Conservation (phyloP, 768 basidiomycete species). For the Collybia sp. region DNA sequence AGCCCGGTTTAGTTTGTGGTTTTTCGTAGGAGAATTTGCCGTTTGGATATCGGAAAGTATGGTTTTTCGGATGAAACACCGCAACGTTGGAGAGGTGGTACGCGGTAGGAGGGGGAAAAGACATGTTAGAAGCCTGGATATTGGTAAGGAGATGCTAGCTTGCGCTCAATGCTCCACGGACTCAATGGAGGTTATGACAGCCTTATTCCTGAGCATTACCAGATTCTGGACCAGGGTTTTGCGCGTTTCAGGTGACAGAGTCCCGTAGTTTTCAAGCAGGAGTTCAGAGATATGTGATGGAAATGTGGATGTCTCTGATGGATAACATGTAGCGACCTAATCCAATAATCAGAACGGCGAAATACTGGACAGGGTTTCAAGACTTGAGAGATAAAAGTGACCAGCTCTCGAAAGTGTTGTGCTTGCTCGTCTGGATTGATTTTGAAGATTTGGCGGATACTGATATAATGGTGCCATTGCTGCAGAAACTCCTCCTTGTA, state of each 20-base stretch:
- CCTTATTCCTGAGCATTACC: constrained; percentile 90
- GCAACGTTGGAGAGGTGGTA: constrained; percentile 80
- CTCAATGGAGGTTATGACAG: constrained; percentile 91
- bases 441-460: constrained; percentile 79
- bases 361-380: background rate
- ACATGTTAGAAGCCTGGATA: constrained; percentile 71
- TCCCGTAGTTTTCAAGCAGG: constrained; percentile 73
- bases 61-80: constrained; percentile 85
- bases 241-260: constrained; percentile 74
- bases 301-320: constrained; percentile 83
- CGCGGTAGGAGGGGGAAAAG: constrained; percentile 96
- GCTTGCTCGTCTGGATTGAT: constrained; percentile 83
- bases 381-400: constrained; percentile 88
- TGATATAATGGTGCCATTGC: constrained; percentile 95
- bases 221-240: constrained; percentile 86
- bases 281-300: constrained; percentile 75
- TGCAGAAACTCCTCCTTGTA: constrained; percentile 96
- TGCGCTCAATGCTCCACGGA: constrained; percentile 31
- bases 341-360: background rate
- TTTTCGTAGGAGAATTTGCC: constrained; percentile 83
- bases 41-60: constrained; percentile 91
- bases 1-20: constrained; percentile 93
- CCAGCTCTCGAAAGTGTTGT: constrained; percentile 79
- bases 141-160: too few species aligned
- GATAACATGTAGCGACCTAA: constrained; percentile 91